These are phyloP conservation scores for Malassezia dermatis DNA, from an alignment of 1,284 basidiomycete species.

Conservation along the genomic window DNA sequence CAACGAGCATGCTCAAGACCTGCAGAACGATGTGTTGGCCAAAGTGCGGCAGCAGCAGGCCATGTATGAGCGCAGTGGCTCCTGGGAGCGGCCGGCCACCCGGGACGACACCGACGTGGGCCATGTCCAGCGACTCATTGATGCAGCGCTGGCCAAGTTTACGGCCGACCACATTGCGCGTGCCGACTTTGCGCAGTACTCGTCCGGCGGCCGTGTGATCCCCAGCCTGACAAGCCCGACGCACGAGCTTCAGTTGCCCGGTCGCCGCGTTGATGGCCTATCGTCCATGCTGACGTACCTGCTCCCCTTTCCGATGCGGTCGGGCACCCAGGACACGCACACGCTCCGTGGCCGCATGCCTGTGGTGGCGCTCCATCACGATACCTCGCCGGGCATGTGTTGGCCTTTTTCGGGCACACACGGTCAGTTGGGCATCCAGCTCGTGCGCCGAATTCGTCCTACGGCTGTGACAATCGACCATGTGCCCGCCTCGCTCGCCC, in stretches of 20 bases:
- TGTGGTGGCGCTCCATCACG: slow-evolving; percentile 71
- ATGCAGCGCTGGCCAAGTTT: slow-evolving; percentile 56
- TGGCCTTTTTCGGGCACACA: slow-evolving; percentile 75
- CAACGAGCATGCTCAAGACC: slow-evolving; percentile 31
- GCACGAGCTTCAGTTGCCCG: slow-evolving; percentile 42
- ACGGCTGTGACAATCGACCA: slow-evolving; percentile 80
- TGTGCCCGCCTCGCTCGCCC: slow-evolving; percentile 64
- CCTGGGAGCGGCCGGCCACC: slow-evolving; percentile 8
- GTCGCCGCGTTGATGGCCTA: not conserved
- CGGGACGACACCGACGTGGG: slow-evolving; percentile 1
- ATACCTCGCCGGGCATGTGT: slow-evolving; percentile 69
- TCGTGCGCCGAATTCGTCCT: slow-evolving; percentile 61
- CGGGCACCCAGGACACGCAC: not conserved
- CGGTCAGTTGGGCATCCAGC: slow-evolving; percentile 70
- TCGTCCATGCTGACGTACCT: not conserved
- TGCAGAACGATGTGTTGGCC: slow-evolving; percentile 25
- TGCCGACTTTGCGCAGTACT: slow-evolving; percentile 74
- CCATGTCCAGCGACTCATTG: slow-evolving; percentile 56
- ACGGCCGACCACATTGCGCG: slow-evolving; percentile 69
- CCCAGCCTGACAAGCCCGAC: slow-evolving; percentile 65
- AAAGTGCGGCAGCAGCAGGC: slow-evolving; percentile 29
- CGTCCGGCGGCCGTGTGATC: slow-evolving; percentile 68
- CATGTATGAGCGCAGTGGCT: slow-evolving; percentile 30
- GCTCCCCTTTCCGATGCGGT: slow-evolving; percentile 5
- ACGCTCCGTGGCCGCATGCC: slow-evolving; percentile 63